Conservation (phyloP, 495 filamentous ascomycete genomes). For the Xylaria longipes region DNA sequence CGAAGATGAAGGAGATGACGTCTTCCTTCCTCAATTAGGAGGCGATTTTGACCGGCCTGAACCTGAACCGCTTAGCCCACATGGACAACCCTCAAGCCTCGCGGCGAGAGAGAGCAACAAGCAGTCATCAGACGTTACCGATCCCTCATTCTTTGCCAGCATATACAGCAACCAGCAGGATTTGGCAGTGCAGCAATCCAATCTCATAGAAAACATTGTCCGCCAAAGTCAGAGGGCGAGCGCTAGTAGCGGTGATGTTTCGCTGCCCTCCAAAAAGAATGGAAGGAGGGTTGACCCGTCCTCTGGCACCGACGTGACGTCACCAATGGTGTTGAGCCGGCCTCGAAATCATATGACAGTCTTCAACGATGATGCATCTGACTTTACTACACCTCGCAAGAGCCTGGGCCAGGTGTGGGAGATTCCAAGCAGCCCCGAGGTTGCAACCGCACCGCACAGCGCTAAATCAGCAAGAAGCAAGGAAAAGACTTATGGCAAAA, state of each 20-base stretch:
- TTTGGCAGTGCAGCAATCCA: constrained; percentile 32
- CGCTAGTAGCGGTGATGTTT: constrained; percentile 34
- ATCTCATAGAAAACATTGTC: constrained; percentile 39
- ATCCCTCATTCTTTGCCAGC: constrained; percentile 37
- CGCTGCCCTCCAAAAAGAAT: constrained; percentile 32
- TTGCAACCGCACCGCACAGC: neutral
- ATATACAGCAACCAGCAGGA: constrained; percentile 36
- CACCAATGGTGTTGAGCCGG: constrained; percentile 28
- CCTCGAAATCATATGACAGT: constrained; percentile 27
- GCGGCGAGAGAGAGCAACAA: constrained; percentile 16
- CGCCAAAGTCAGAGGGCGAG: constrained; percentile 40
- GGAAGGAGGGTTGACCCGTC: constrained; percentile 31
- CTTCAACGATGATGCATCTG: constrained; percentile 28
- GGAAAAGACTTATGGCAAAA: constrained; percentile 30
- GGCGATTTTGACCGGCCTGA: constrained; percentile 30
- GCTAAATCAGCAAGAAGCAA: constrained; percentile 22
- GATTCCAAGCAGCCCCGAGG: constrained; percentile 38
- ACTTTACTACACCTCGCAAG: constrained; percentile 36
- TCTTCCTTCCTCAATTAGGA: constrained; percentile 21
- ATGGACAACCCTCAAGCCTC: constrained; percentile 23
- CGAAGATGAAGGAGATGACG: constrained; percentile 36
- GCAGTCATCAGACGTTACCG: constrained; percentile 29
- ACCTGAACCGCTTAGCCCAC: constrained; percentile 37
- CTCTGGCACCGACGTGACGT: constrained; percentile 37
- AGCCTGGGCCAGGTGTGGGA: constrained; percentile 36